Conservation (phyloP, 1,139 yeast species). For the Geotrichum histeridarum region DNA sequence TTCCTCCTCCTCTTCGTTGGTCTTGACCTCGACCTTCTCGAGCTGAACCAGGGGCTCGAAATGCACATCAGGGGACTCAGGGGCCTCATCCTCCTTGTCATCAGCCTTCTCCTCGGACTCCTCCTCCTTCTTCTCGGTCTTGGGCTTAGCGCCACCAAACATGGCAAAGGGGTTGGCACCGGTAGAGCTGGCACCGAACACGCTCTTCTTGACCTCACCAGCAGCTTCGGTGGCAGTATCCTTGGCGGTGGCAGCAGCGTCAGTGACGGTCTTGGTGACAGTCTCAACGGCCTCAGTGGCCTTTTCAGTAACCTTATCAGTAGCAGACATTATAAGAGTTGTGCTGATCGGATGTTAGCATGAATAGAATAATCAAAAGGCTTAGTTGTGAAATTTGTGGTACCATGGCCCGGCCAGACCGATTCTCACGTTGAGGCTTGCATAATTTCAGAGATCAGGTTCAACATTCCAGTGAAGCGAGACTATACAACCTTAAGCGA, state of each 20-base stretch:
- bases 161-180: constrained; percentile 77
- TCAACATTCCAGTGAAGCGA: neutral
- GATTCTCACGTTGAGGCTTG: neutral
- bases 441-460: neutral
- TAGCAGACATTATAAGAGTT: constrained; percentile 12
- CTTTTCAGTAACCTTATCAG: constrained; percentile 16
- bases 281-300: constrained; percentile 14
- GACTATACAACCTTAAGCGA: neutral
- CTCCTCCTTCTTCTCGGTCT: constrained; percentile 48
- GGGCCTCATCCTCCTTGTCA: constrained; percentile 55
- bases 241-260: constrained; percentile 22
- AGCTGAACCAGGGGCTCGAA: constrained; percentile 94
- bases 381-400: neutral
- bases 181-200: constrained; percentile 39
- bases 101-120: constrained; percentile 37
- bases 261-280: constrained; percentile 17
- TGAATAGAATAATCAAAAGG: neutral
- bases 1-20: constrained; percentile 95
- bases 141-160: constrained; percentile 81
- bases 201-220: constrained; percentile 21
- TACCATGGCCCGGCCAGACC: neutral
- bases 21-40: constrained; percentile 93
- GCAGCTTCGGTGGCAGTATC: constrained; percentile 22
- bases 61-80: constrained; percentile 90
- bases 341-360: neutral